These are phyloP conservation scores for Lactifluus piperatus DNA, from an alignment of 768 basidiomycete species.

Conservation along the genomic window DNA sequence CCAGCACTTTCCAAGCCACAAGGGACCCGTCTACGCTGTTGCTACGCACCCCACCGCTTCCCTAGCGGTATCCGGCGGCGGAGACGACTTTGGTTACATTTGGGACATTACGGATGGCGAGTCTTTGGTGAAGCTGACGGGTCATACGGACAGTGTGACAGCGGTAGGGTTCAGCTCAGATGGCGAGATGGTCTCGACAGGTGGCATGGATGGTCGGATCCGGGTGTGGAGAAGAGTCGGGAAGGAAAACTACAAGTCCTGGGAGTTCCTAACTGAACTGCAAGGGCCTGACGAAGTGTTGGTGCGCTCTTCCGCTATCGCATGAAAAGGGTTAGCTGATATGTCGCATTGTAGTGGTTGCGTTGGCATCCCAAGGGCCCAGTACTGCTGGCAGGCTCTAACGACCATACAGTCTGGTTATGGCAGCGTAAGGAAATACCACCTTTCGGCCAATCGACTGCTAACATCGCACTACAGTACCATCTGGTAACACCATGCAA, in stretches of 20 bases:
- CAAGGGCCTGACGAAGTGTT: slow-evolving; percentile 94
- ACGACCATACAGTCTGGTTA: slow-evolving; percentile 91
- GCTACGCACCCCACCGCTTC: slow-evolving; percentile 76
- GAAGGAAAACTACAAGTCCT: slow-evolving; percentile 60
- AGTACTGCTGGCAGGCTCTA: slow-evolving; percentile 84
- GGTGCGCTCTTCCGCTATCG: slow-evolving; percentile 37
- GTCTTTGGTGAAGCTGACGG: slow-evolving; percentile 74
- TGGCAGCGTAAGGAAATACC: slow-evolving; percentile 74
- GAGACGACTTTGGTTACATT: slow-evolving; percentile 91
- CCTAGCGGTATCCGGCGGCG: slow-evolving; percentile 86
- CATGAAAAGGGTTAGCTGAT: slow-evolving; percentile 1
- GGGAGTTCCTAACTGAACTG: slow-evolving; percentile 93
- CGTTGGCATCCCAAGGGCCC: slow-evolving; percentile 94
- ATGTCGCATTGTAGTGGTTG: slow-evolving; percentile 57
- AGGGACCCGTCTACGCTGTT: slow-evolving; percentile 74
- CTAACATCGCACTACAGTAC: slow-evolving; percentile 47
- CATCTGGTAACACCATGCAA: slow-evolving; percentile 91
- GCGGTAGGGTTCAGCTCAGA: slow-evolving; percentile 73
- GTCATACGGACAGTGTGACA: slow-evolving; percentile 89
- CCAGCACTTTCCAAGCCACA: slow-evolving; percentile 61
- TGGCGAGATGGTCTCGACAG: slow-evolving; percentile 89
- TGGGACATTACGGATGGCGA: slow-evolving; percentile 84
- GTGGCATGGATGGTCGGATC: slow-evolving; percentile 96
- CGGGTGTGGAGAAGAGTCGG: slow-evolving; percentile 86
- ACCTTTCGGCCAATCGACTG: background rate